Percentiles rank a stretch among this genome's conserved stretches.
phyloP scores from a whole-genome alignment of 202 grass and related monocot species.

The Elaeis oleifera region DNA sequence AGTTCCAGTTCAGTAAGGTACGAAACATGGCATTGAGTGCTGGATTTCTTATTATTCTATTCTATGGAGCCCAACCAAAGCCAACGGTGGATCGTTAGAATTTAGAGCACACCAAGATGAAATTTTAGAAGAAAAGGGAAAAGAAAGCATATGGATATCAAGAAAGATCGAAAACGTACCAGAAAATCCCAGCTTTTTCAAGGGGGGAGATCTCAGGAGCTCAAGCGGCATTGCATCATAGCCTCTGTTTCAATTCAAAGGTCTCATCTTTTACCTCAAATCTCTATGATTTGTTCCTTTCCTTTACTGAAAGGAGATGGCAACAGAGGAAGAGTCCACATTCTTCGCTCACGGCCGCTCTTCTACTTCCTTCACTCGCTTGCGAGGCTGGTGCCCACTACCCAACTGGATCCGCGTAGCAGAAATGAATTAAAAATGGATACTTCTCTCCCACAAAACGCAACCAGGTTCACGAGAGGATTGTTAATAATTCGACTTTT shows the following conservation, averaged over 20 bases:
- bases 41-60: neutral
- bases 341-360: neutral
- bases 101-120: neutral
- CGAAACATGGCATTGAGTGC: neutral
- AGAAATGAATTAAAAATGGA: too few species aligned
- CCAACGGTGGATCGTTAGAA: neutral
- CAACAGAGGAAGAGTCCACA: neutral
- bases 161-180: neutral
- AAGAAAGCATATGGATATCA: neutral
- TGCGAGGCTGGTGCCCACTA: neutral
- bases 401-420: conserved; percentile 4
- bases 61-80: neutral
- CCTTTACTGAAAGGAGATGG: neutral
- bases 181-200: conserved; percentile 9
- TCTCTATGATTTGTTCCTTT: neutral
- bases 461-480: too few species aligned
- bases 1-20: conserved; percentile 16
- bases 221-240: neutral
- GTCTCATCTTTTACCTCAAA: neutral
- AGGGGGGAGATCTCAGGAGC: conserved; percentile 7
- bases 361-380: neutral
- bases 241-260: neutral
- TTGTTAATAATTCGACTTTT: too few species aligned
- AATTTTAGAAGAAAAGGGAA: neutral
- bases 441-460: too few species aligned